Conservation (phyloP, 2,329 filamentous ascomycete genomes). For the Arthrobotrys megalospora region DNA sequence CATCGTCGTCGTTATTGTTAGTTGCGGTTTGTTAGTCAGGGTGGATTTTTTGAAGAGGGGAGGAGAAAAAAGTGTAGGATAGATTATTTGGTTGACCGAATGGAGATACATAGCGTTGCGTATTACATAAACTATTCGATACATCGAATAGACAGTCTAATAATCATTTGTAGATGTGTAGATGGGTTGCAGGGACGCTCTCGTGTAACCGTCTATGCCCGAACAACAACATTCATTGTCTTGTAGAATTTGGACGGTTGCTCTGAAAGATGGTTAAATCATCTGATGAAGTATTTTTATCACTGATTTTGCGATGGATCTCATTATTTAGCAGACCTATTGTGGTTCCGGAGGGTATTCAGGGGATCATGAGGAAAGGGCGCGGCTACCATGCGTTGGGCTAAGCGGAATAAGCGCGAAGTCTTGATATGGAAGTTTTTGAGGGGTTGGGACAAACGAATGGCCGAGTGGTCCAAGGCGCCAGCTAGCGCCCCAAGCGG, state of each 20-base stretch:
- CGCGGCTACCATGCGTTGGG: background rate
- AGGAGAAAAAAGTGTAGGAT: conserved; percentile 10
- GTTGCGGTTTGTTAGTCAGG: background rate
- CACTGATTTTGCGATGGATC: background rate
- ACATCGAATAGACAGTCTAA: no score
- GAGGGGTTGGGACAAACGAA: background rate
- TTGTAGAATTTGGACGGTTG: background rate
- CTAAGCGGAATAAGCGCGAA: background rate
- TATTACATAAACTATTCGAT: no score
- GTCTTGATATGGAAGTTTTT: conserved; percentile 13
- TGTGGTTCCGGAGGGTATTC: background rate
- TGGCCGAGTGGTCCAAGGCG: conserved; percentile 47
- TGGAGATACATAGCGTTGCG: conserved; percentile 5
- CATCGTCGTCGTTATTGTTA: background rate
- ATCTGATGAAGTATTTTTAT: background rate
- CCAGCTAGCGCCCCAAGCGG: conserved; percentile 9
- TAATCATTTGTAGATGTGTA: no score
- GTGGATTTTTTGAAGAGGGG: background rate
- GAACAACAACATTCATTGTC: background rate
- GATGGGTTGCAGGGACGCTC: no score
- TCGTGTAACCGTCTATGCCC: background rate
- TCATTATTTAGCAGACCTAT: background rate
- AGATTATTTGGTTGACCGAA: conserved; percentile 1
- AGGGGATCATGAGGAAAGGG: background rate
- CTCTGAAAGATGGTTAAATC: background rate